Base-by-base conservation (phyloP, 345 rosid genomes). In the Gossypium mustelinum region DNA sequence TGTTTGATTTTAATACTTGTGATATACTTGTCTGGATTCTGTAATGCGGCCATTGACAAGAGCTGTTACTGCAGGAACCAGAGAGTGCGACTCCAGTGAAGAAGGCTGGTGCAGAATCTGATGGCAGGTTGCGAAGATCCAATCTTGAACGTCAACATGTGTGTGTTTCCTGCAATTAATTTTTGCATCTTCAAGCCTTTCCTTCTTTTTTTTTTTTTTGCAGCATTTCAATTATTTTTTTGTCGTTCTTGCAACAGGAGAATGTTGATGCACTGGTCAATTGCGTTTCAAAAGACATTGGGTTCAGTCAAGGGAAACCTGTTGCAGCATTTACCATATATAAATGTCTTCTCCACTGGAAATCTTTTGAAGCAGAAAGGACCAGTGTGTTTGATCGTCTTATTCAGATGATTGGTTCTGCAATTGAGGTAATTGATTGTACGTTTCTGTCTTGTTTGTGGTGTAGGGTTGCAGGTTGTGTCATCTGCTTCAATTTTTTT, bases 321-420 rank as follows among this genome's bases (percentile, higher is more conserved):
- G 74, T 91, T 81, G 98, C 99, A 29, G 99, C 98, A 72, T 89
- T 93, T 84, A 93, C 99, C 71, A 91, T 91, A 76, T 95, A 95
- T 79, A 93, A 85, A 77, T 95, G 98, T 83, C 99, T 93, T 78
- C 94, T 95, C 76, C 91, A 91, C 57, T 93, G 99, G 98, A 95
- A 95, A 79, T 95, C 97, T 63, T 95, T 93, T 81, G 99, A 93
- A 84, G 97, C 98, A 12, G 98, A 95, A 79, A 93, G 86, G 83
- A 91, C 97, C 63, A 95, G 84, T 82, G 97, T 91, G 48, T 95
- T 95, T 85, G 98, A 95, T 82, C 92, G 94, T 74, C 98, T 95
- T 29, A 88, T 95, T 86, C 97, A 95, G 85, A 89, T 92, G 97
- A 95, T 95, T 74, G 99, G 99, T 87, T 90, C 94, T 74, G 97